Base-by-base conservation (phyloP, 139 green algal genomes). In the Chlorella sp. region DNA sequence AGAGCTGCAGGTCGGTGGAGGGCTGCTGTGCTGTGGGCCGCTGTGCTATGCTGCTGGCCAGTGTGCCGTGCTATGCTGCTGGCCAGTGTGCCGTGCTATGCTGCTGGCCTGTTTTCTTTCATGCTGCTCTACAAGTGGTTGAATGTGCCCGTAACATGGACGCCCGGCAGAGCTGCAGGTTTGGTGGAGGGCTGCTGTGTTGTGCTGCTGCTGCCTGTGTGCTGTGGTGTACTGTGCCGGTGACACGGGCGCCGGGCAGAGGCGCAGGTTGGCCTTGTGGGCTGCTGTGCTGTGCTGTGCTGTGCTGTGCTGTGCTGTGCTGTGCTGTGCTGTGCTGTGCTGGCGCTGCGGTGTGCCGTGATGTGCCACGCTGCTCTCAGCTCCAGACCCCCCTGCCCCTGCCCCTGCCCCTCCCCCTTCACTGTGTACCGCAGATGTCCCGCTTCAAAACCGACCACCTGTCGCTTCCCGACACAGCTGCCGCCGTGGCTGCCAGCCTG, bases 381-480 rank as follows among this genome's bases (percentile, higher is more conserved):
- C 28, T 81, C 53, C 34, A 37, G 2, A 16, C 0, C 42, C 19
- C 39, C 26, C 40, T 26, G 32, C 42, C n/a, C n/a, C 30, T 73
- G 30, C 53, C 9, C 34, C 37, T 75, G 32, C 30, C 37, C 64
- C 53, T 18, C 22, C 14, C 42, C 26, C 81, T n/a, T 11, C 7
- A 22, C 34, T 15, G 18, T 19, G 16, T 60, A 19, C 32, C 39
- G 36, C 85, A 93, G 83, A 92, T 94, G 86, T 92, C 92, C 7
- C 92, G 92, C 73, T 97, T 96, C 91, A 91, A 91, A 36, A 95
- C 92, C 4, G 96, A 97, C 90, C 89, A 94, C 78, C 64, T 97
- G 4, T 83, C 90, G 3, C 91, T 97, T 28, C 94, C 95, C 0
- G 94, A 96, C 37, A 97, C 96, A 32, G 90, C 91, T 14, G 92